These are phyloP conservation scores for Diaporthe destruens DNA, from an alignment of 2,329 filamentous ascomycete species.

Conservation along the genomic window DNA sequence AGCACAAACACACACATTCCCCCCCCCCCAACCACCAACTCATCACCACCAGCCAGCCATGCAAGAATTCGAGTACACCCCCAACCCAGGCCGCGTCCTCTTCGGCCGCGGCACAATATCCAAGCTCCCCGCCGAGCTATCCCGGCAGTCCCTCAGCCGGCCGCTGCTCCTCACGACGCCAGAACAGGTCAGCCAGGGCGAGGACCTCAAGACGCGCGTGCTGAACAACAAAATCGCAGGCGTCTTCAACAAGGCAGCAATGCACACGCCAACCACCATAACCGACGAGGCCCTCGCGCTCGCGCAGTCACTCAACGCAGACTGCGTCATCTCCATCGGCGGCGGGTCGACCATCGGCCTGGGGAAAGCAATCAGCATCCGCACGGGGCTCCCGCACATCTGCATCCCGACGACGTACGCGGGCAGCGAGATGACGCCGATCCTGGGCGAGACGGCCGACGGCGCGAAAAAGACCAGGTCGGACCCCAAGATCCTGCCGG, in stretches of 20 bases:
- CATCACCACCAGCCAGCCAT: slow-evolving; percentile 47
- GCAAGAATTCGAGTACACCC: slow-evolving; percentile 66
- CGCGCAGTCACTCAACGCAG: slow-evolving; percentile 58
- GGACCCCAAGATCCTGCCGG: slow-evolving; percentile 71
- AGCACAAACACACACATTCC: not conserved
- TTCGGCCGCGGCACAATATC: slow-evolving; percentile 67
- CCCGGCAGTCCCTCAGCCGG: slow-evolving; percentile 57
- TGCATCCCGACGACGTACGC: slow-evolving; percentile 73
- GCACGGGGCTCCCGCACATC: slow-evolving; percentile 66
- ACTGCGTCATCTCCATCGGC: slow-evolving; percentile 70
- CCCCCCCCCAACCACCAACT: not conserved
- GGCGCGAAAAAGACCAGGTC: slow-evolving; percentile 69
- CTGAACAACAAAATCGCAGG: slow-evolving; percentile 47
- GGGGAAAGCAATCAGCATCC: slow-evolving; percentile 69
- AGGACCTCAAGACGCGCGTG: slow-evolving; percentile 55
- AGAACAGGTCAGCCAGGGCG: slow-evolving; percentile 60
- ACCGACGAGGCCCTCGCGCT: slow-evolving; percentile 68
- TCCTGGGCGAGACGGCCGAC: slow-evolving; percentile 71
- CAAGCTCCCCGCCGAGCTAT: slow-evolving; percentile 56
- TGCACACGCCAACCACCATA: slow-evolving; percentile 72
- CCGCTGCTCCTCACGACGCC: slow-evolving; percentile 68
- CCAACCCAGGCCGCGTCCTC: slow-evolving; percentile 63
- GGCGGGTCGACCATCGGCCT: slow-evolving; percentile 73
- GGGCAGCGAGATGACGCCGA: slow-evolving; percentile 74
- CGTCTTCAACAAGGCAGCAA: slow-evolving; percentile 58